Conservation (phyloP, 140 eudicot genomes). For the Oenanthe javanica region DNA sequence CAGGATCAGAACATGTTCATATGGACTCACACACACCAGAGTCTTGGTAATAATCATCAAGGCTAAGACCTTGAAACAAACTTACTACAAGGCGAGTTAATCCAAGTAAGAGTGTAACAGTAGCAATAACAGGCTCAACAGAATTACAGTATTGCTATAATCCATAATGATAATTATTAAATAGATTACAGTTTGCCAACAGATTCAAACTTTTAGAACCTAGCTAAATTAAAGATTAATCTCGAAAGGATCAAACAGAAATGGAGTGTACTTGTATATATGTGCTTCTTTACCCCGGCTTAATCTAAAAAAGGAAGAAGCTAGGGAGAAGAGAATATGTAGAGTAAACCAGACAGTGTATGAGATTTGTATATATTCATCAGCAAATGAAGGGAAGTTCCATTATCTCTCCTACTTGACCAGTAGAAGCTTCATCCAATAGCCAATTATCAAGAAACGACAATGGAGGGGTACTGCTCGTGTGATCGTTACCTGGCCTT, state of each 20-base stretch:
- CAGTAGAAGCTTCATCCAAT: constrained; percentile 9
- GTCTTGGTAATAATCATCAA: not conserved
- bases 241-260: not conserved
- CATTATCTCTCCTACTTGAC: constrained; percentile 17
- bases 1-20: not conserved
- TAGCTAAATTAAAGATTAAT: not conserved
- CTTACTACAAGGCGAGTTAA: not conserved
- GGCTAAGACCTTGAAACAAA: not conserved
- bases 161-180: not conserved
- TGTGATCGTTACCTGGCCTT: not conserved
- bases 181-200: not conserved
- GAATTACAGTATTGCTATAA: not conserved
- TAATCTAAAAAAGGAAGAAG: not conserved
- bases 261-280: not conserved
- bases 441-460: constrained; percentile 18
- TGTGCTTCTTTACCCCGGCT: not conserved
- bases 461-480: constrained; percentile 7
- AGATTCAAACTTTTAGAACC: constrained; percentile 14
- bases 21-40: not conserved
- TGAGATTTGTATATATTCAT: not conserved
- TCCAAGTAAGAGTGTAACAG: not conserved
- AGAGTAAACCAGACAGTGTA: not conserved
- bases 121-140: not conserved
- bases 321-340: not conserved
- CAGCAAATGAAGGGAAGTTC: constrained; percentile 14